These are phyloP conservation scores for Hypoxylon lenormandii DNA, from an alignment of 495 filamentous ascomycete species.

Conservation along the genomic window DNA sequence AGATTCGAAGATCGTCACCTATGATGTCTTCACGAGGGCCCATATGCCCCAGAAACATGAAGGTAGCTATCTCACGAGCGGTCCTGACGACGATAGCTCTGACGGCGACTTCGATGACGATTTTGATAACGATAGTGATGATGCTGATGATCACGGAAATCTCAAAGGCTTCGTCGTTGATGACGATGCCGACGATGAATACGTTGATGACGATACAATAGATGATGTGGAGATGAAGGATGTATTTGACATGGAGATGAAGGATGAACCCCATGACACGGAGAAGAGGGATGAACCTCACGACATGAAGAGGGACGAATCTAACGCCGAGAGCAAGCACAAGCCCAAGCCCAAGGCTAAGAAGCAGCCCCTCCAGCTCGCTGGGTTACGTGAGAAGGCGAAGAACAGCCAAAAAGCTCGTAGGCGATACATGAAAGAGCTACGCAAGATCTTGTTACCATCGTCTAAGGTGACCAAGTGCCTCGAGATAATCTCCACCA, in stretches of 20 bases:
- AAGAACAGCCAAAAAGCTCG: slow-evolving; percentile 71
- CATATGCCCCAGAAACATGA: slow-evolving; percentile 66
- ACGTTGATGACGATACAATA: no score
- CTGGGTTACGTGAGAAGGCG: slow-evolving; percentile 65
- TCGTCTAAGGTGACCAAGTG: slow-evolving; percentile 85
- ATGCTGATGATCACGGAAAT: slow-evolving; percentile 57
- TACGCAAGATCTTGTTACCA: slow-evolving; percentile 75
- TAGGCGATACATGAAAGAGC: slow-evolving; percentile 70
- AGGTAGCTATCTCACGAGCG: background rate
- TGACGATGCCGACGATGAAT: slow-evolving; percentile 49
- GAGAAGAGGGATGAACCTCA: no score
- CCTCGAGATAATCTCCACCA: slow-evolving; percentile 70
- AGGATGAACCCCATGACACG: no score
- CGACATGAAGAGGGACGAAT: no score
- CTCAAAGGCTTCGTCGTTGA: slow-evolving; percentile 69
- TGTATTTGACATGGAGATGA: no score
- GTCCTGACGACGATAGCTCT: slow-evolving; percentile 39
- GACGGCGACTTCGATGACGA: slow-evolving; percentile 49
- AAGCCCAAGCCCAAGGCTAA: slow-evolving; percentile 43
- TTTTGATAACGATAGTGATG: slow-evolving; percentile 56
- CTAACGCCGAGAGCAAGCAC: slow-evolving; percentile 45
- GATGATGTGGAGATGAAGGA: no score
- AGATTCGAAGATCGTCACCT: slow-evolving; percentile 76
- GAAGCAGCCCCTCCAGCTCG: slow-evolving; percentile 46
- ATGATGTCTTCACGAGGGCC: slow-evolving; percentile 77